These are phyloP conservation scores for Hanseniaspora nectarophila DNA, from an alignment of 805 yeast species.

Conservation along the genomic window DNA sequence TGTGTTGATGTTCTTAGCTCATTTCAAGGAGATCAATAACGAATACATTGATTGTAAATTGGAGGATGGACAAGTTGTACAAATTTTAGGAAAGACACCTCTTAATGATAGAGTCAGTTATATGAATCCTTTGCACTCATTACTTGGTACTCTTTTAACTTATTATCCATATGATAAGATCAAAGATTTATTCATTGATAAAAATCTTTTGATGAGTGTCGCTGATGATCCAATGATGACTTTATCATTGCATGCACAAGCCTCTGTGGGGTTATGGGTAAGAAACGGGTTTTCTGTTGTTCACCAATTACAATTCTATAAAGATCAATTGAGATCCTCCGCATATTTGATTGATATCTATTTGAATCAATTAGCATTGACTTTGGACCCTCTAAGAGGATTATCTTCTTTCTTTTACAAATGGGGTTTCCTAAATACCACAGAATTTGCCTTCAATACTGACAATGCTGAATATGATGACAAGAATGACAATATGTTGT, in stretches of 20 bases:
- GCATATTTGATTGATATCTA: conserved; percentile 66
- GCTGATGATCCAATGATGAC: conserved; percentile 51
- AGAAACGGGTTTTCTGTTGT: conserved; percentile 53
- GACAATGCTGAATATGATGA: conserved; percentile 38
- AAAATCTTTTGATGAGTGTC: conserved; percentile 34
- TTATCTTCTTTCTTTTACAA: conserved; percentile 44
- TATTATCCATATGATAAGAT: conserved; percentile 22
- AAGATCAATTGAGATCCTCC: conserved; percentile 37
- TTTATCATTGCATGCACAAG: conserved; percentile 49
- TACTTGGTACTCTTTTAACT: conserved; percentile 35
- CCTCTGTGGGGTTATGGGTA: conserved; percentile 57
- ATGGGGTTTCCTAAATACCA: conserved; percentile 50
- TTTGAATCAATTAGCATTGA: conserved; percentile 49
- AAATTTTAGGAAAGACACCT: conserved; percentile 31
- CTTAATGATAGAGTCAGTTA: conserved; percentile 44
- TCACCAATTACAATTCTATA: conserved; percentile 40
- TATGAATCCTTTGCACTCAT: conserved; percentile 47
- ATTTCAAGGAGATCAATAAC: conserved; percentile 20
- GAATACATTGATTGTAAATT: conserved; percentile 17
- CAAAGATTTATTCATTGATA: conserved; percentile 18
- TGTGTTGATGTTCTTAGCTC: conserved; percentile 29
- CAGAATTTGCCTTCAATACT: conserved; percentile 26
- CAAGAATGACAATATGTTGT: conserved; percentile 50
- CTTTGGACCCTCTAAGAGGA: conserved; percentile 45
- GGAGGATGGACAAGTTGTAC: conserved; percentile 23